Percentiles rank a stretch among this genome's conserved stretches.
Conservation (phyloP, 352 stramenopile species). For the Pythium apleroticum region DNA sequence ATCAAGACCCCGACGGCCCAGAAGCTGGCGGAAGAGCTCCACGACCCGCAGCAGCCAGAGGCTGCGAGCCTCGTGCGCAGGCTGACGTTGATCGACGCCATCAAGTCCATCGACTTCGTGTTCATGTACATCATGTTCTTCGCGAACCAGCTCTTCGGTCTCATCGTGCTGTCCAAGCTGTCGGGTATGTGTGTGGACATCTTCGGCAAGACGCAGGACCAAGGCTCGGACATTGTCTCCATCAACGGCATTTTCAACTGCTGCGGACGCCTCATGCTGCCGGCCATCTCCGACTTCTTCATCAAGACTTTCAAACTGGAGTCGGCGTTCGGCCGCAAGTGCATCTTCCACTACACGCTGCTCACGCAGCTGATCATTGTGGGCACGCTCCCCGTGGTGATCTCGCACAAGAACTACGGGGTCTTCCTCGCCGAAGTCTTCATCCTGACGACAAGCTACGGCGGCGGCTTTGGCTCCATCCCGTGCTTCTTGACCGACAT, state of each 20-base stretch:
- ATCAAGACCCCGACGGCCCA: constrained; percentile 36
- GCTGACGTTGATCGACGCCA: constrained; percentile 42
- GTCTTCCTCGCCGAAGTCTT: constrained; percentile 61
- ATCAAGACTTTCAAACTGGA: constrained; percentile 44
- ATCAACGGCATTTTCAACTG: constrained; percentile 61
- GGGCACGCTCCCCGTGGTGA: constrained; percentile 58
- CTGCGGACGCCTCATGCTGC: constrained; percentile 42
- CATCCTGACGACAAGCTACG: constrained; percentile 70
- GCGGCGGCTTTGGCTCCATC: constrained; percentile 73
- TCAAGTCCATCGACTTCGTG: constrained; percentile 36
- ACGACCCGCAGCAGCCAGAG: constrained; percentile 16
- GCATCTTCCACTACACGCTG: constrained; percentile 62
- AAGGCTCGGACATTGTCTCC: constrained; percentile 42
- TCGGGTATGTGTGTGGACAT: constrained; percentile 52
- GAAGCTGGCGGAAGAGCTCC: constrained; percentile 29
- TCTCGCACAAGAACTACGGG: constrained; percentile 53
- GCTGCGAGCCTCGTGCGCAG: constrained; percentile 34
- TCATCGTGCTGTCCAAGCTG: constrained; percentile 44
- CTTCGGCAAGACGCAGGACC: constrained; percentile 38
- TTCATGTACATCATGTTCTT: constrained; percentile 49
- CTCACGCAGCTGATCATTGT: constrained; percentile 61
- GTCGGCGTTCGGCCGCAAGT: constrained; percentile 46
- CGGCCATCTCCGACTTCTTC: constrained; percentile 42
- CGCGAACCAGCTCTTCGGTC: constrained; percentile 39
- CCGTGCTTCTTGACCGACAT: constrained; percentile 77